Evolutionary conservation across 352 stramenopile genomes (phyloP), one percentile per base, ranked within the genome.

Genomic region (Phytophthora chlamydospora): DNA sequence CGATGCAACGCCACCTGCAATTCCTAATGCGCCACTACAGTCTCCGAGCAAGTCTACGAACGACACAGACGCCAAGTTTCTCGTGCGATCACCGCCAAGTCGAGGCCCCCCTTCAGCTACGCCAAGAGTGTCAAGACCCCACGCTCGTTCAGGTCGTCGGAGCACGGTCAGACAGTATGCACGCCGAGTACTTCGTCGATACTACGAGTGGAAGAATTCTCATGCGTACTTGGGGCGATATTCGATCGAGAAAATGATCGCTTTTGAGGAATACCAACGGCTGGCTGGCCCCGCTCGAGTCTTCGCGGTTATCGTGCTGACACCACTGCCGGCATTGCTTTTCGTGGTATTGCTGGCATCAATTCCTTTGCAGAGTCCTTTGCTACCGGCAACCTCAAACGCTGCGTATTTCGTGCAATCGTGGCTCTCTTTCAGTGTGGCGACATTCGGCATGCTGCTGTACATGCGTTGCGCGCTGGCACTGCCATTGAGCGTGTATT

Each of bases 211-310:
- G 60, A 68, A 68, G 43, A 69, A 54, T 33, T 46, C 64, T 2
- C 67, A 76, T 32, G 56, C 63, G 43, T 72, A 66, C 39, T 51
- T 76, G 29, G 67, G 52, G 2, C 57, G 67, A 3, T 76, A 72
- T 32, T 66, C 62, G 8, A 51, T 76, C 16, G 62, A 76, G 24
- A 76, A 76, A 39, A 48, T 76, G 31, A 39, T 63, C 24, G 48
- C 54, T 4, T 66, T 69, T 35, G 24, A 72, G 19, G 21, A 53
- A 29, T 76, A 76, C 35, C 36, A 64, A 39, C 14, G 31, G 0
- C 5, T 36, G n/a, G 53, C 53, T 6, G 31, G 24, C 12, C 29
- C 27, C 8, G 17, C 16, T 11, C 59, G 55, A 1, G 61, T 60
- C 0, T 17, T 60, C 7, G 17, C 7, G 16, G 59, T 66, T 4